These are phyloP conservation scores for Davidsoniella eucalypti DNA, from an alignment of 2,329 filamentous ascomycete genomes.

Conservation along the genomic window DNA sequence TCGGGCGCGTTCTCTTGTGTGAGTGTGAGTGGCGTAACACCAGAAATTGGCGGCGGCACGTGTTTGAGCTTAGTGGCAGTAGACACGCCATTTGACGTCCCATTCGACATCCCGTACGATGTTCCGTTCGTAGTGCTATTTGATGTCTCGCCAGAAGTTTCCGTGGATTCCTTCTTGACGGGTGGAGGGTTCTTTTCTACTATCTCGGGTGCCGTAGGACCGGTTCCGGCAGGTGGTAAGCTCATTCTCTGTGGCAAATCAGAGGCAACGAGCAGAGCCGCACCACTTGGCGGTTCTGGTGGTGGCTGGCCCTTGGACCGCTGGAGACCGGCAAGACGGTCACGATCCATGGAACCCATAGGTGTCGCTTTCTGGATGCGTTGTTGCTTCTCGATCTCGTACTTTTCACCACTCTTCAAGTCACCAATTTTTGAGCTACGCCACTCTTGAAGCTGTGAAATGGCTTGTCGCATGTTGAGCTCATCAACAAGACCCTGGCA, in stretches of 20 bases:
- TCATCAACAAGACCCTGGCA: slow-evolving; percentile 78
- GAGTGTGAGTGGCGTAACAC: slow-evolving; percentile 47
- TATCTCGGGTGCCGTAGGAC: slow-evolving; percentile 16
- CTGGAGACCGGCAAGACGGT: slow-evolving; percentile 53
- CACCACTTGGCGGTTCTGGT: slow-evolving; percentile 56
- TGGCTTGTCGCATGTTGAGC: slow-evolving; percentile 77
- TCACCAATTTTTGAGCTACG: slow-evolving; percentile 69
- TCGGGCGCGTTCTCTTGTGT: slow-evolving; percentile 65
- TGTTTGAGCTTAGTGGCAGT: slow-evolving; percentile 32
- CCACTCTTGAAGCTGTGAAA: slow-evolving; percentile 87
- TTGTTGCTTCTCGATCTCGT: slow-evolving; percentile 71
- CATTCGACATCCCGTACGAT: slow-evolving; percentile 12
- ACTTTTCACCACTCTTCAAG: slow-evolving; percentile 75
- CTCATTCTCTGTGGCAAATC: slow-evolving; percentile 51
- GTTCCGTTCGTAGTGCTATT: slow-evolving; percentile 38
- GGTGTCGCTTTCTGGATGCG: slow-evolving; percentile 54
- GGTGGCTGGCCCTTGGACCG: slow-evolving; percentile 49
- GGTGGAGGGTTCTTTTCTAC: slow-evolving; percentile 14
- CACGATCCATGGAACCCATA: slow-evolving; percentile 72
- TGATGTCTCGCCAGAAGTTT: slow-evolving; percentile 35
- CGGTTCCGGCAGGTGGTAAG: slow-evolving; percentile 17
- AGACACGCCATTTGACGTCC: slow-evolving; percentile 22
- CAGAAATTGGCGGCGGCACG: slow-evolving; percentile 38
- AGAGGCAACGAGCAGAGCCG: slow-evolving; percentile 59
- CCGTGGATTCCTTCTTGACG: slow-evolving; percentile 34